phyloP scores from a whole-genome alignment of 345 rosid genomes.

The Gossypium rotundifolium region DNA sequence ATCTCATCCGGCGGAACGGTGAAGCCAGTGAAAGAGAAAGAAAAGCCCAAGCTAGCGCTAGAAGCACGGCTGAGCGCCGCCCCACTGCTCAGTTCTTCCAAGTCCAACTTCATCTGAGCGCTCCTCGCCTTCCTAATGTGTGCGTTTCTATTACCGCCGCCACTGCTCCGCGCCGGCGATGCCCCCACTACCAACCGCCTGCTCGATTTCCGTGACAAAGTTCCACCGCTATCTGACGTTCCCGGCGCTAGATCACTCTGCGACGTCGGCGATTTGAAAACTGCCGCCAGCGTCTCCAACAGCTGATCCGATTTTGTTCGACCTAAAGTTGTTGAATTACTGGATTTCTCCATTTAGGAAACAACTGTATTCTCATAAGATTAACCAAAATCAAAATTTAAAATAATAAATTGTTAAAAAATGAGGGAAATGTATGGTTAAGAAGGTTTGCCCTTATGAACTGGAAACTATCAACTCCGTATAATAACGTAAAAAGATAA shows the following conservation, averaged over 20 bases:
- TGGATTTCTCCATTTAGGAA: constrained; percentile 42
- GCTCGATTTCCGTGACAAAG: constrained; percentile 68
- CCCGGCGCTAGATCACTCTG: constrained; percentile 19
- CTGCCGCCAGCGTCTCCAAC: constrained; percentile 63
- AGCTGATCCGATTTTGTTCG: constrained; percentile 84
- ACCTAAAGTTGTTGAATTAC: constrained; percentile 40
- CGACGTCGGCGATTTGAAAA: constrained; percentile 56
- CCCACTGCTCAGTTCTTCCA: constrained; percentile 75
- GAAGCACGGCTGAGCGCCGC: constrained; percentile 95
- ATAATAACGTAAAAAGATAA: not conserved
- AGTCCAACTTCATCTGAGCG: constrained; percentile 64
- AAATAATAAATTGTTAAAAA: not conserved
- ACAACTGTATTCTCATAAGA: not conserved
- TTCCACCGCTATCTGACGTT: constrained; percentile 27
- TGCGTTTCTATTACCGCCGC: constrained; percentile 40
- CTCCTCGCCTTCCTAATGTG: constrained; percentile 89
- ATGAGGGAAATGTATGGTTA: not conserved
- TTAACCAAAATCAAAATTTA: not conserved
- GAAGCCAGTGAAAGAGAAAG: constrained; percentile 96
- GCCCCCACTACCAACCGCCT: constrained; percentile 38
- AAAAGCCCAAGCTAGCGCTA: constrained; percentile 84
- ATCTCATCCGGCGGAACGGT: constrained; percentile 75
- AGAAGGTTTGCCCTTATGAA: not conserved
- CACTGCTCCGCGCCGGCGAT: constrained; percentile 60
- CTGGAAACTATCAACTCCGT: not conserved